These are phyloP conservation scores for Pythium brachiatum DNA, from an alignment of 352 stramenopile species.

Conservation along the genomic window DNA sequence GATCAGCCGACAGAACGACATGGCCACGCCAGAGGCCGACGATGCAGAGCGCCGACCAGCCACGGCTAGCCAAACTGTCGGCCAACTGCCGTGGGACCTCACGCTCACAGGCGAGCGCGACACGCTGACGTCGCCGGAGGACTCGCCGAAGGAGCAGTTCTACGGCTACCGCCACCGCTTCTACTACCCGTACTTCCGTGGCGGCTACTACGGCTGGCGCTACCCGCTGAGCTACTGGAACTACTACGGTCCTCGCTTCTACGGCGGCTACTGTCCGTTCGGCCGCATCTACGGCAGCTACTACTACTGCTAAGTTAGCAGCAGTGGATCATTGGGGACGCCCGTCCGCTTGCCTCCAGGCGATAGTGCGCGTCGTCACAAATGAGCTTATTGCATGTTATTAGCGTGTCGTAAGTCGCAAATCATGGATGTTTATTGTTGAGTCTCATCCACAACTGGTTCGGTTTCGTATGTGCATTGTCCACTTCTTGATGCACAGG, in stretches of 20 bases:
- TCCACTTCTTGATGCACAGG: not conserved
- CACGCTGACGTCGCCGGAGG: constrained; percentile 9
- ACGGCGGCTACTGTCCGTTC: constrained; percentile 31
- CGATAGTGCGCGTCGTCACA: not conserved
- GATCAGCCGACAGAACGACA: constrained; percentile 15
- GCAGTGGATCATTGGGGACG: no score
- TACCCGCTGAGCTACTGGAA: constrained; percentile 45
- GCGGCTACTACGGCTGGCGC: constrained; percentile 39
- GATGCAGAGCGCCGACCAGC: not conserved
- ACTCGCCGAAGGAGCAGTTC: constrained; percentile 13
- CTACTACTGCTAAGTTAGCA: constrained; percentile 37
- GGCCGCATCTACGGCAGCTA: constrained; percentile 30
- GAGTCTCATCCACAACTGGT: no score
- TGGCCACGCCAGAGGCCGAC: not conserved
- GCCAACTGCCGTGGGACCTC: not conserved
- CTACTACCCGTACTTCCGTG: constrained; percentile 27
- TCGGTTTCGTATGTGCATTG: not conserved
- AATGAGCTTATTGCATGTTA: not conserved
- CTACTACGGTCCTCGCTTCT: constrained; percentile 32
- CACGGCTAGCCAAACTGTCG: not conserved
- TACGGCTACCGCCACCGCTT: constrained; percentile 33
- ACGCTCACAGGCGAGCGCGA: constrained; percentile 23
- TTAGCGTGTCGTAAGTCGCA: not conserved
- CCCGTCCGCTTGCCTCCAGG: no score
- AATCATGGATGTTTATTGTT: not conserved